Base-by-base conservation (phyloP, 306 rosid species). In the Fagus crenata region DNA sequence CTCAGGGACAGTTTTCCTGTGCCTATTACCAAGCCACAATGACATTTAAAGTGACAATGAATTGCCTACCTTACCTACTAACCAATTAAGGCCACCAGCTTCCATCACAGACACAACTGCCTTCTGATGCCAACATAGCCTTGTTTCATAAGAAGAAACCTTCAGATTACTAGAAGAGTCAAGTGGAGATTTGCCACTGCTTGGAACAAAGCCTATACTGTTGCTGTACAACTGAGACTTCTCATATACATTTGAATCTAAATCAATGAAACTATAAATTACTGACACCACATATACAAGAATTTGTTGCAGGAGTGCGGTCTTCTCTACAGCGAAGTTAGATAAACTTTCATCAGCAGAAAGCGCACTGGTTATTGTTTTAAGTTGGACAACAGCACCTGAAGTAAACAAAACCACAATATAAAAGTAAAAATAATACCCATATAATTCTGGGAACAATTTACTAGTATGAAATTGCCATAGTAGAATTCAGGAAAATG, bases 1-100 rank as follows among this genome's bases (percentile, higher is more conserved):
- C 71, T 65, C 71, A 6, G 22, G 42, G 7, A 65, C 69, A 33
- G 37, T 39, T 63, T 63, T 63, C 41, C 69, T 40, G 14, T 58
- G 71, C 37, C 32, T 65, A 65, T 65, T n/a, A 65, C 71, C 49
- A 37, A 65, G 49, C 49, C 46, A 37, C 31, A 39, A 39, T 17
- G 18, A 39, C 1, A 6, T 65, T 28, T 37, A 75, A 54, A 71
- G 82, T 41, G 80, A 81, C 69, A 36, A 64, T 71, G 71, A 79
- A 80, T 78, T 86, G 91, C 98, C 86, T 89, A 92, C 98, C 98
- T 95, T 95, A 95, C 98, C 98, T 95, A 95, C 97, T 92, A 95
- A 95, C 98, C 98, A 95, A 86, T 95, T 95, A 78, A 90, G 90
- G 67, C 97, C 97, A 76, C 98, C 98, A 81, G 98, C 96, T 88